Conservation (phyloP, 2,329 filamentous ascomycete species). For the Elsinoe australis region DNA sequence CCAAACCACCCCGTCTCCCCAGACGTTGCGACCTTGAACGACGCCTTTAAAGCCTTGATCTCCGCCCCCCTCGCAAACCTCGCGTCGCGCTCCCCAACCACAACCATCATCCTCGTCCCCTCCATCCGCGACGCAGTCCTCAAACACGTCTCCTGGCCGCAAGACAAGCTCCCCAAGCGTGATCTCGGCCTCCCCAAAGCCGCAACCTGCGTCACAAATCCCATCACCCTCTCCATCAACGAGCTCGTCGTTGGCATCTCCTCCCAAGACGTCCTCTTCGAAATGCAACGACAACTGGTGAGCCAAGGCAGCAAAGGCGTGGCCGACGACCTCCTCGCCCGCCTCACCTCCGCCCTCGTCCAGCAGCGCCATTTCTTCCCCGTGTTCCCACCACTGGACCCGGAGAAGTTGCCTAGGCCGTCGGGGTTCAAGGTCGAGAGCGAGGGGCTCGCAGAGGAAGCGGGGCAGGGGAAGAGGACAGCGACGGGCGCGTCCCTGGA, state of each 20-base stretch:
- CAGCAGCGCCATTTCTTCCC: slow-evolving; percentile 90
- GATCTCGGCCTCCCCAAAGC: slow-evolving; percentile 73
- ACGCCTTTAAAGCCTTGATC: slow-evolving; percentile 76
- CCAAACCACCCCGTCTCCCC: slow-evolving; percentile 39
- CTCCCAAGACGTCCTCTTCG: slow-evolving; percentile 74
- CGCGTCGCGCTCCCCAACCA: slow-evolving; percentile 60
- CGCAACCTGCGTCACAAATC: slow-evolving; percentile 75
- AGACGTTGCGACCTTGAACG: slow-evolving; percentile 70
- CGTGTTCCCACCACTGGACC: slow-evolving; percentile 70
- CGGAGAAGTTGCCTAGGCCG: slow-evolving; percentile 57
- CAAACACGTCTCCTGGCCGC: slow-evolving; percentile 82
- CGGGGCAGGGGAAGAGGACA: slow-evolving; percentile 37
- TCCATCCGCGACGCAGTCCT: slow-evolving; percentile 74
- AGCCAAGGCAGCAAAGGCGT: slow-evolving; percentile 77
- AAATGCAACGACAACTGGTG: slow-evolving; percentile 50
- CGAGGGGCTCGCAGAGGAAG: slow-evolving; percentile 22
- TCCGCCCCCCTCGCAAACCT: slow-evolving; percentile 66
- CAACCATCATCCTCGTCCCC: slow-evolving; percentile 75
- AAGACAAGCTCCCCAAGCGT: slow-evolving; percentile 60
- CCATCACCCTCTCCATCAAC: slow-evolving; percentile 81
- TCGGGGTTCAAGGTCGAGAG: slow-evolving; percentile 36
- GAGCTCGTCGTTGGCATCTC: slow-evolving; percentile 76
- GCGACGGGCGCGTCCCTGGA: slow-evolving; percentile 74
- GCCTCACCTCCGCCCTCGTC: slow-evolving; percentile 70
- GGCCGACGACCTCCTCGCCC: slow-evolving; percentile 57